Percentiles rank a stretch among this genome's conserved stretches.
phyloP scores from a whole-genome alignment of 1,284 basidiomycete species.

The Xanthoconium separans region DNA sequence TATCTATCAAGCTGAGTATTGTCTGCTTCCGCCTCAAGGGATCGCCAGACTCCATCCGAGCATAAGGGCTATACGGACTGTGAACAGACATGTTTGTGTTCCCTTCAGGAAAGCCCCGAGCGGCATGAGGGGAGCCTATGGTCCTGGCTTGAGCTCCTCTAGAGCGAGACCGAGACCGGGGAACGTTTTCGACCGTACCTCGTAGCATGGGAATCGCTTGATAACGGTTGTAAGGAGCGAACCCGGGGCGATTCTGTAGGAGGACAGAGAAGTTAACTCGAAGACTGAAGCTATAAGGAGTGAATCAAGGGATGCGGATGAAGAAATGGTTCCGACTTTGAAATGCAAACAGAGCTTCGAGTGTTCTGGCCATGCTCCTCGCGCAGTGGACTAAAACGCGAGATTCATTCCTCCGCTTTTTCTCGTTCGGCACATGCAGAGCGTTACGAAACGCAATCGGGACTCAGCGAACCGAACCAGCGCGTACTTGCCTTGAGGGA shows the following conservation, averaged over 20 bases:
- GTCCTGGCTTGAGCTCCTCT: constrained; percentile 28
- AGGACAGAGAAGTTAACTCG: constrained; percentile 13
- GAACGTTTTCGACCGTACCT: constrained; percentile 32
- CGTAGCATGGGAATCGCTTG: constrained; percentile 30
- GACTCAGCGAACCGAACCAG: constrained; percentile 37
- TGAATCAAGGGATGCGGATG: constrained; percentile 28
- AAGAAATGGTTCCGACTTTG: constrained; percentile 33
- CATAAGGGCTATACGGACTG: constrained; percentile 32
- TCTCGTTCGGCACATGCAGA: constrained; percentile 31
- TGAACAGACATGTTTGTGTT: constrained; percentile 26
- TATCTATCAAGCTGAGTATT: constrained; percentile 63
- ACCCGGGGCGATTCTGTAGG: constrained; percentile 26
- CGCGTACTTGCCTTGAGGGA: constrained; percentile 38
- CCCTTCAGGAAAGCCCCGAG: constrained; percentile 36
- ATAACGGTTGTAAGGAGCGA: constrained; percentile 24
- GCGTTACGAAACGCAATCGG: constrained; percentile 34
- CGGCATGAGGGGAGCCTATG: constrained; percentile 22
- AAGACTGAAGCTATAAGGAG: constrained; percentile 31
- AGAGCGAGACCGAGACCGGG: constrained; percentile 28
- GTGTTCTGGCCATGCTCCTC: constrained; percentile 37
- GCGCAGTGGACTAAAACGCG: constrained; percentile 34
- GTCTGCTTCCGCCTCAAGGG: constrained; percentile 54
- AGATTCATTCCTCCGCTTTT: constrained; percentile 38
- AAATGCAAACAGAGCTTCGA: constrained; percentile 37
- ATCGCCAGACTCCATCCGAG: constrained; percentile 29